These are phyloP conservation scores for Hypomyces rosellus DNA, from an alignment of 2,329 filamentous ascomycete species.

Conservation along the genomic window DNA sequence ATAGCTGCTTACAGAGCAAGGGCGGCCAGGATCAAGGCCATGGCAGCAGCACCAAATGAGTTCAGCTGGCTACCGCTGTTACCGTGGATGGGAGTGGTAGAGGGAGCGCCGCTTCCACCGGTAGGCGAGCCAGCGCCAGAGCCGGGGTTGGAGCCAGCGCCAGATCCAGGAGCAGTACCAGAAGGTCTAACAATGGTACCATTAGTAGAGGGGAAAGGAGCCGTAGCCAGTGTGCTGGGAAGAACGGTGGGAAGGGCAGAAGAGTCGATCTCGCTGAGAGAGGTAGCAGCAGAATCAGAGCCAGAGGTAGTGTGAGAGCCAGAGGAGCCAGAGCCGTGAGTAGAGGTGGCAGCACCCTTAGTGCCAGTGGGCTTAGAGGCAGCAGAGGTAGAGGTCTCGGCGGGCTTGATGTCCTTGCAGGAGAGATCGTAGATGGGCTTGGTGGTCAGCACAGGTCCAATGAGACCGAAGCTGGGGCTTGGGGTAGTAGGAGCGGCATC, in stretches of 20 bases:
- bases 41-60: conserved; percentile 25
- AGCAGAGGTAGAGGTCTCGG: conserved; percentile 7
- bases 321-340: conserved; percentile 20
- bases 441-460: conserved; percentile 46
- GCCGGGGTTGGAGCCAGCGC: conserved; percentile 18
- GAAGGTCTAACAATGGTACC: background rate
- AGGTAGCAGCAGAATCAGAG: conserved; percentile 17
- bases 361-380: conserved; percentile 11
- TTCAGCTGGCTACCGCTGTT: conserved; percentile 20
- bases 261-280: conserved; percentile 11
- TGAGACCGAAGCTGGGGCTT: conserved; percentile 64
- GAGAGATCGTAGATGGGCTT: conserved; percentile 58
- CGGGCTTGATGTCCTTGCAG: conserved; percentile 36
- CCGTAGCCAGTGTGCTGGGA: background rate
- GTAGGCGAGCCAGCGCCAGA: conserved; percentile 17
- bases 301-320: conserved; percentile 21
- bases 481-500: conserved; percentile 55
- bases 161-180: conserved; percentile 9
- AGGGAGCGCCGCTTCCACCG: conserved; percentile 12
- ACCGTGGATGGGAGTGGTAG: conserved; percentile 5
- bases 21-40: conserved; percentile 25
- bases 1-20: conserved; percentile 21
- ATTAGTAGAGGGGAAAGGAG: conserved; percentile 18
- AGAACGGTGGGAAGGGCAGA: no score
- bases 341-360: conserved; percentile 15